phyloP scores from a whole-genome alignment of 192 early-diverging fungal genomes.

The Spinellus fusiger region DNA sequence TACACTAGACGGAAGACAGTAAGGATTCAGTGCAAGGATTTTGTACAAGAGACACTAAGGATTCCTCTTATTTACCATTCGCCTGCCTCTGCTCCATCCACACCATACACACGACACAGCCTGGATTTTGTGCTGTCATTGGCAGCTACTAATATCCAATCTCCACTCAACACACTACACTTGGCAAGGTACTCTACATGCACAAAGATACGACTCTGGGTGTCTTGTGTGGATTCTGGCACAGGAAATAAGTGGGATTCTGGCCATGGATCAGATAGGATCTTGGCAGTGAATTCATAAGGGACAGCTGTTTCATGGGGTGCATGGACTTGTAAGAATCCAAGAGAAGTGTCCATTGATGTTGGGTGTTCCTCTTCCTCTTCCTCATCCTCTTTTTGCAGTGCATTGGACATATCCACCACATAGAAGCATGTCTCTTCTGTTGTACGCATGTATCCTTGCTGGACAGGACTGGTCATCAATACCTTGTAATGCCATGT shows the following conservation, averaged over 20 bases:
- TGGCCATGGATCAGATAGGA: conserved; percentile 34
- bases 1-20: conserved; percentile 13
- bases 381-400: background rate
- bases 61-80: background rate
- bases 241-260: conserved; percentile 38
- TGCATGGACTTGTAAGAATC: background rate
- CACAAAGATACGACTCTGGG: conserved; percentile 45
- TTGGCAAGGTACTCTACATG: conserved; percentile 41
- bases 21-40: background rate
- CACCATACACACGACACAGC: conserved; percentile 36
- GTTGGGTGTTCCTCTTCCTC: background rate
- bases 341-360: background rate
- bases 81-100: conserved; percentile 7
- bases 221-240: conserved; percentile 42
- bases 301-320: conserved; percentile 12
- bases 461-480: conserved; percentile 60
- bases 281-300: conserved; percentile 23
- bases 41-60: background rate
- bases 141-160: conserved; percentile 47
- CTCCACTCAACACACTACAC: conserved; percentile 53
- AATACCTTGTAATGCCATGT: conserved; percentile 38
- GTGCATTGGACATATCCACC: conserved; percentile 16
- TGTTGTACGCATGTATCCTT: conserved; percentile 46
- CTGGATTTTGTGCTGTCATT: conserved; percentile 27
- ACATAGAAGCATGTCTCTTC: conserved; percentile 50